Evolutionary conservation across 2,329 filamentous ascomycete species (phyloP).

Genomic region (Diplocarpon mali): DNA sequence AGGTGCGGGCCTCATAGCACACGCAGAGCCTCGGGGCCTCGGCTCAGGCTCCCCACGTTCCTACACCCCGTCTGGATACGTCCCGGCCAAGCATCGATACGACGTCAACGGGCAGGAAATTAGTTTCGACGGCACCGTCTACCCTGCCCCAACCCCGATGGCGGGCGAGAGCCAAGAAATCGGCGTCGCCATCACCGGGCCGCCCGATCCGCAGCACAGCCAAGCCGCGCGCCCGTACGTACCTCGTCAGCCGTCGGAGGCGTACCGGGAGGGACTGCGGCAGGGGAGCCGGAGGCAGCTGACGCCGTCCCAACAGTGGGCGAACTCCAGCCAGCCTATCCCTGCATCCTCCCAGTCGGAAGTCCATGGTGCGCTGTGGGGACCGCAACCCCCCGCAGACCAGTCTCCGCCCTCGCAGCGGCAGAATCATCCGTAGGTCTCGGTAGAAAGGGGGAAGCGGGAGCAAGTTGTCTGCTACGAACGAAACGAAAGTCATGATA

Average conservation of each 20-base stretch:
- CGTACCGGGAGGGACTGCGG: constrained; percentile 15
- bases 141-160: constrained; percentile 4
- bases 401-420: too few species aligned
- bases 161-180: constrained; percentile 7
- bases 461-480: too few species aligned
- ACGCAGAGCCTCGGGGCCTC: constrained; percentile 19
- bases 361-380: too few species aligned
- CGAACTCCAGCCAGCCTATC: constrained; percentile 7
- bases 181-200: constrained; percentile 16
- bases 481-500: too few species aligned
- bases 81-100: too few species aligned
- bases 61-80: too few species aligned
- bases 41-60: too few species aligned
- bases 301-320: constrained; percentile 14
- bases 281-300: constrained; percentile 9
- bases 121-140: constrained; percentile 7
- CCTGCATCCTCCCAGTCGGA: too few species aligned
- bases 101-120: too few species aligned
- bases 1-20: constrained; percentile 21
- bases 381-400: too few species aligned
- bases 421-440: too few species aligned
- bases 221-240: constrained; percentile 10
- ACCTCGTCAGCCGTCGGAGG: constrained; percentile 10
- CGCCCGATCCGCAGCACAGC: constrained; percentile 17
- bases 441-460: too few species aligned